Base-by-base conservation (phyloP, 2,329 filamentous ascomycete species). In the Knufia petricola region DNA sequence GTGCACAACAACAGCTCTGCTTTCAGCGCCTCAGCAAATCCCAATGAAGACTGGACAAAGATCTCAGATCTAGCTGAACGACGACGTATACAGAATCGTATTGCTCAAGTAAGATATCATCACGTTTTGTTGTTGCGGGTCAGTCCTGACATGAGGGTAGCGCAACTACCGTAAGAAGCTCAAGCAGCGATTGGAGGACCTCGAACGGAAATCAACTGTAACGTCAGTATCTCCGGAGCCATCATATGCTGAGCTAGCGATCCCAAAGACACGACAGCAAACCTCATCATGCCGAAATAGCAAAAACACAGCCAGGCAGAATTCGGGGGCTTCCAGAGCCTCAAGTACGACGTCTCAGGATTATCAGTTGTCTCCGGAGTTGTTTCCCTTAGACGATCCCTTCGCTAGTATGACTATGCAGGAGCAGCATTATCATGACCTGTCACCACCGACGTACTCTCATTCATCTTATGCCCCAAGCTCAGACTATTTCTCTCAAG, bases 1-100 rank as follows among this genome's bases (percentile, higher is more conserved):
- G 76, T 72, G 55, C 82, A 87, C 63, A 83, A 82, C 64, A 94
- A 86, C 53, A 95, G 87, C 72, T 95, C 87, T 70, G 90, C 90
- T 59, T 95, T 94, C 74, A 94, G 87, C 70, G 85, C 84, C 61
- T 94, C 87, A 55, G 90, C 89, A 60, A 94, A 94, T 66, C 86
- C 90, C 48, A 89, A 95, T 63, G 90, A 96, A 71, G 90, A 96
- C 72, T 96, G 90, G 90, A 95, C 90, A 64, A 94, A 95, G 79
- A 95, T 96, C 66, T 94, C 90, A 50, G 90, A 96, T 68, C 82
- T 96, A 52, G 90, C 89, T 45, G 90, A 96, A 71, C 82, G 92
- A 63, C 77, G 89, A 61, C 80, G 89, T 64, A 95, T 95, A 72
- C 89, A 96, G 71, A 96, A 96, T 72, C 82, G 90, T 59, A 95